Base-by-base conservation (phyloP, 73 alveolate genomes). In the Blepharisma japonicum region DNA sequence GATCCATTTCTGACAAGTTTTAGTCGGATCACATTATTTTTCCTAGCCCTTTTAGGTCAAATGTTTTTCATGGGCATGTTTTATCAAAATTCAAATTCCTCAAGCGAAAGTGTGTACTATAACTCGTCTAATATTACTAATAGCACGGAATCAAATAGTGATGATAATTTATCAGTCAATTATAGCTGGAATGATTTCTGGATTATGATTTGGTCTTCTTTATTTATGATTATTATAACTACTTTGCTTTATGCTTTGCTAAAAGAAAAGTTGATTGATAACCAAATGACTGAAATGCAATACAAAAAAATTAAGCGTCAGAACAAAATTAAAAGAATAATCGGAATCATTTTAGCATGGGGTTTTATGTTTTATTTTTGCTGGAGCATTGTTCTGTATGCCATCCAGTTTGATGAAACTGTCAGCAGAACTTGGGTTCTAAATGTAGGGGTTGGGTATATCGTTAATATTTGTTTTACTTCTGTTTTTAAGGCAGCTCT, bases 311-410 rank as follows among this genome's bases (percentile, higher is more conserved):
- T 53, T 53, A 25, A 8, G 18, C 14, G 47, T 0, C 14, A 25
- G 11, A 61, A 61, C 4, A 61, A 61, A 61, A 14, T 9, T 14
- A 20, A 20, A n/a, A 0, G 74, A 61, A 25, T 25, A 9, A 4
- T 25, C 0, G 46, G 49, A 2, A 0, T 61, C 18, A 39, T n/a
- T n/a, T 18, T 61, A 14, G 11, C 47, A 8, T 61, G 74, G 74
- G 18, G 14, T 5, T n/a, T 25, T 8, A 61, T 61, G 74, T 1
- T n/a, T 8, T 61, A 61, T 61, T 61, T 18, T 61, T 61, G 50
- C 39, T 61, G 74, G 74, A 61, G 74, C 74, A 61, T 61, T 39
- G 47, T 14, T 5, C 14, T 61, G 48, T 61, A 2, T 61, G 74
- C 74, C 11, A 14, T 61, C 4, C 38, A 61, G 14, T 25, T 61